These are phyloP conservation scores for Amanita subjunquillea DNA, from an alignment of 768 basidiomycete species.

Conservation along the genomic window DNA sequence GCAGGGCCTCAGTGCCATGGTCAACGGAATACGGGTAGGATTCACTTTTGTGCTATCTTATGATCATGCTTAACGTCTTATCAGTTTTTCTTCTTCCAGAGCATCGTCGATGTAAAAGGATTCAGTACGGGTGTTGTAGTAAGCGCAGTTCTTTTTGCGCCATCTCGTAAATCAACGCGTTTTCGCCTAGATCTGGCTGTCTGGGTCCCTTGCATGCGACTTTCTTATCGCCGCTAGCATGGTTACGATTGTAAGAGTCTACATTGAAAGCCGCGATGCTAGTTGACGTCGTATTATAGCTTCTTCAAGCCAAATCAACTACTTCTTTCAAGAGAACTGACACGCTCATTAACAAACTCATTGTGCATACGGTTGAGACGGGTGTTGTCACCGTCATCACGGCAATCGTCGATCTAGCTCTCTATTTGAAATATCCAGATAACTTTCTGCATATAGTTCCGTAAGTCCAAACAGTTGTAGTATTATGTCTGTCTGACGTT, in stretches of 20 bases:
- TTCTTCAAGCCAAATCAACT: background rate
- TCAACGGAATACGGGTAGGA: conserved; percentile 3
- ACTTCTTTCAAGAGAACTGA: background rate
- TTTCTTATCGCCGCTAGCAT: conserved; percentile 9
- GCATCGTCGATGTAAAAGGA: background rate
- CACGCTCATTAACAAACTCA: background rate
- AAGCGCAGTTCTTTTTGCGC: background rate
- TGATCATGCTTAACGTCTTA: background rate
- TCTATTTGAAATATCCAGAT: background rate
- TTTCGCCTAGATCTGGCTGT: background rate
- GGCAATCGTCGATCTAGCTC: background rate
- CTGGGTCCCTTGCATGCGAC: conserved; percentile 8
- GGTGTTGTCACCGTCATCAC: conserved; percentile 3
- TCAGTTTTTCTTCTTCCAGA: background rate
- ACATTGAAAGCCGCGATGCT: background rate
- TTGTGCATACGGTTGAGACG: conserved; percentile 2
- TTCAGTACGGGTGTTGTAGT: conserved; percentile 1
- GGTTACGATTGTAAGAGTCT: conserved; percentile 8
- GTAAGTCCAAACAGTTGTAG: background rate
- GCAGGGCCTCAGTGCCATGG: conserved; percentile 3
- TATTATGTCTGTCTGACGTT: background rate
- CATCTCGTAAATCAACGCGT: background rate
- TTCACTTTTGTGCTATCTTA: background rate
- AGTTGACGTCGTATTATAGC: background rate
- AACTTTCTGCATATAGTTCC: conserved; percentile 3